Evolutionary conservation across 805 yeast genomes (phyloP).

Genomic region (Spencermartinsiella europaea): DNA sequence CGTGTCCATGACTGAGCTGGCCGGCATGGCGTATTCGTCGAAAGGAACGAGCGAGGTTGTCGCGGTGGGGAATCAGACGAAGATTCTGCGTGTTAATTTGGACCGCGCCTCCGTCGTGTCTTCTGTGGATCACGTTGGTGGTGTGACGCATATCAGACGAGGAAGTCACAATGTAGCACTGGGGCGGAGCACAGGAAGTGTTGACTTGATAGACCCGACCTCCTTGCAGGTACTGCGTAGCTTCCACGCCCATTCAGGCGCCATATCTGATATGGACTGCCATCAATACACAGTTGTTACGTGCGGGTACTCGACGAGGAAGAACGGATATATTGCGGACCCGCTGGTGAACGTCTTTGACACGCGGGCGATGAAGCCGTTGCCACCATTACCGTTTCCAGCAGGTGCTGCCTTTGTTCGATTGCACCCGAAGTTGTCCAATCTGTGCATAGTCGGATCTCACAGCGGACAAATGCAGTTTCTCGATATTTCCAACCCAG

Average conservation of each 20-base stretch:
- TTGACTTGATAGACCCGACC: constrained; percentile 34
- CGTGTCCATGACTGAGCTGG: constrained; percentile 23
- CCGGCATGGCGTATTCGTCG: constrained; percentile 25
- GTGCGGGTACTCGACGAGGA: constrained; percentile 65
- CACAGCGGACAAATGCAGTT: constrained; percentile 78
- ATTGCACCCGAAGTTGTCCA: constrained; percentile 82
- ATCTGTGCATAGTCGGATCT: constrained; percentile 69
- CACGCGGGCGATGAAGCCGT: constrained; percentile 60
- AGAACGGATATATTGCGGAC: constrained; percentile 60
- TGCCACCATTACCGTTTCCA: constrained; percentile 80
- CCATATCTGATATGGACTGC: constrained; percentile 35
- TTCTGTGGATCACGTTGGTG: constrained; percentile 10
- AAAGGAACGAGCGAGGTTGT: constrained; percentile 33
- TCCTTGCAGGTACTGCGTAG: constrained; percentile 29
- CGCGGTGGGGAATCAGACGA: constrained; percentile 28
- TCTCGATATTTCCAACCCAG: constrained; percentile 77
- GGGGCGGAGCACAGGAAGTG: constrained; percentile 32
- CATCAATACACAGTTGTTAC: constrained; percentile 45
- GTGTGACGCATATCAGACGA: constrained; percentile 8
- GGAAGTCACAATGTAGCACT: constrained; percentile 26
- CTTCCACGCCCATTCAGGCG: constrained; percentile 34
- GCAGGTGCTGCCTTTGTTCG: constrained; percentile 83
- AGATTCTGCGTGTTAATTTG: constrained; percentile 31
- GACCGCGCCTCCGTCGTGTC: constrained; percentile 33
- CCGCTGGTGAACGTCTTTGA: constrained; percentile 83